These are phyloP conservation scores for Dothidotthia symphoricarpi DNA, from an alignment of 2,329 filamentous ascomycete genomes.

Conservation along the genomic window DNA sequence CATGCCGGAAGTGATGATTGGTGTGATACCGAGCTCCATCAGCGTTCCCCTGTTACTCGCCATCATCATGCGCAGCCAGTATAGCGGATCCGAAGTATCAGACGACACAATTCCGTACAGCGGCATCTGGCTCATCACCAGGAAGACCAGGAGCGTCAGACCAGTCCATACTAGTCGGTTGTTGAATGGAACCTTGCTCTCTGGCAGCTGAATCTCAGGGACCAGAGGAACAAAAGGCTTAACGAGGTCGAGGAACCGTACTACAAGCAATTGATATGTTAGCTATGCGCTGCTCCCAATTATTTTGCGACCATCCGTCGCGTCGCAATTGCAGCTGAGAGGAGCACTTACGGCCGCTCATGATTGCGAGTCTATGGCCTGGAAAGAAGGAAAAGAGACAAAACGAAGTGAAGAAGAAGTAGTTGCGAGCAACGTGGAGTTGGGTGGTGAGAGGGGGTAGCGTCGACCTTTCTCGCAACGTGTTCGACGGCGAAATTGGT, in stretches of 20 bases:
- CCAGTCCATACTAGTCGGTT: conserved; percentile 62
- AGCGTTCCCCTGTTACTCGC: conserved; percentile 95
- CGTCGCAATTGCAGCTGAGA: conserved; percentile 20
- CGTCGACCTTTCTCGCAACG: conserved; percentile 31
- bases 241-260: conserved; percentile 99
- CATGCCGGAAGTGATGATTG: conserved; percentile 99
- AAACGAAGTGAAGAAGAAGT: conserved; percentile 29
- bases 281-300: conserved; percentile 13
- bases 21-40: conserved; percentile 94
- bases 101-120: conserved; percentile 97
- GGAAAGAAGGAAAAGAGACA: conserved; percentile 36
- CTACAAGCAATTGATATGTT: conserved; percentile 50
- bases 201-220: conserved; percentile 82
- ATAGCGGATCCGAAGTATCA: conserved; percentile 90
- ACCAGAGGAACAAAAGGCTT: conserved; percentile 99
- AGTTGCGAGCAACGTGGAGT: conserved; percentile 27
- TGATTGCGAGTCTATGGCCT: conserved; percentile 47
- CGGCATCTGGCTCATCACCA: conserved; percentile 99
- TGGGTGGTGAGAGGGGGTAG: conserved; percentile 33
- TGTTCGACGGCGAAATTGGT: conserved; percentile 29
- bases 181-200: conserved; percentile 99
- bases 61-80: conserved; percentile 99
- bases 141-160: conserved; percentile 88
- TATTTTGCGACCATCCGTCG: conserved; percentile 10
- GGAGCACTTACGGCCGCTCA: conserved; percentile 58